Base-by-base conservation (phyloP, 1,139 yeast genomes). In the Suhomyces panamericanus region DNA sequence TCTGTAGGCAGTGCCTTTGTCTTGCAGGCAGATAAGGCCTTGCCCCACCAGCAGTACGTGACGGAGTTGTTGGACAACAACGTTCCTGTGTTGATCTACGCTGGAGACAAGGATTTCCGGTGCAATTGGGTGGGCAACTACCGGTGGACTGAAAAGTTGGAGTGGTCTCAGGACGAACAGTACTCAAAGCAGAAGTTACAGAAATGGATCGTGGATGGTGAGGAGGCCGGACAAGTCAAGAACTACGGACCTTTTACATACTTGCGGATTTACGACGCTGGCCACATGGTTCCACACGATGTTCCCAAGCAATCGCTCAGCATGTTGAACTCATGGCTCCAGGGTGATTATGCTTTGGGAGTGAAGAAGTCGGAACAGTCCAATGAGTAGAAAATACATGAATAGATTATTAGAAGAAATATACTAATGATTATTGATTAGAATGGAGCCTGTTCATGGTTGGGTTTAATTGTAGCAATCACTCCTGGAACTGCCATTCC, bases 181-280 rank as follows among this genome's bases (percentile, higher is more conserved):
- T 66, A 60, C 42, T 44, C 50, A 12, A 44, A 47, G 36, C 31
- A 60, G 51, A 58, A 60, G 1, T 59, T 75, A 45, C 53, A 56
- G 48, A 70, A 74, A 7, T 77, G 80, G 80, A 50, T 48, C 46
- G 62, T 64, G 14, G 62, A 63, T 40, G 77, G 77, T 20, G 69
- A 75, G 59, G 61, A 65, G 46, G 81, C 81, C 2, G 88, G 87
- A 48, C 72, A 75, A 48, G 78, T 77, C 26, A 80, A 81, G 60
- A 71, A 74, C 51, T 68, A 63, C 51, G 74, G 75, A 16, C 67
- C 72, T 38, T 73, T 82, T 50, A 78, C 86, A 4, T 82, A 77
- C 63, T 66, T 81, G 54, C 72, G 86, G 58, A 71, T 82, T 6
- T 81, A 67, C 54, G 81, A 76, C 49, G 86, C 84, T 44, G 87